Percentiles rank a stretch among this genome's conserved stretches.
Conservation (phyloP, 139 green algal genomes). For the Chlamydomonas asymmetrica region DNA sequence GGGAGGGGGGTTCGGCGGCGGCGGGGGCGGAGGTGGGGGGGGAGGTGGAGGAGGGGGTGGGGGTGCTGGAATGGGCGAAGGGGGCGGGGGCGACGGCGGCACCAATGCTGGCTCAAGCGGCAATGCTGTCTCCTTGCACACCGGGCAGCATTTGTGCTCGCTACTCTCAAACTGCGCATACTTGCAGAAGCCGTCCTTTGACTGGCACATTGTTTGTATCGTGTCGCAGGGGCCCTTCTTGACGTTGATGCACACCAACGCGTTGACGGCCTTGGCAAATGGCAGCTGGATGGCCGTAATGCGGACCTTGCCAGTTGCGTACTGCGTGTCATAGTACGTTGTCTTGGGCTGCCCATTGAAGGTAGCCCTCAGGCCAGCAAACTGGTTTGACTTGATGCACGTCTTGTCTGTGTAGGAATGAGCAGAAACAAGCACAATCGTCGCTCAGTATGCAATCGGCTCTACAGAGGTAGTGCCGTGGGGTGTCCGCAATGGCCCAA, state of each 20-base stretch:
- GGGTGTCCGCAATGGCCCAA: too few relatives aligned
- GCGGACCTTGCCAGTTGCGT: constrained; percentile 11
- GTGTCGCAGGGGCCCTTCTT: neutral
- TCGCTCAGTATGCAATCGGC: too few relatives aligned
- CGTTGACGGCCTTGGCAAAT: neutral
- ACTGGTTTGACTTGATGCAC: neutral
- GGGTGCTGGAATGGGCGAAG: constrained; percentile 4
- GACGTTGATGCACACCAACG: neutral
- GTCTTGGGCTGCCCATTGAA: constrained; percentile 7
- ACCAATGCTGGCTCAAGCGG: too few relatives aligned
- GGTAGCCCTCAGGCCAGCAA: neutral
- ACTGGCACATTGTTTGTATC: neutral
- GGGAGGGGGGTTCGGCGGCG: too few relatives aligned
- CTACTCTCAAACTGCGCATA: neutral
- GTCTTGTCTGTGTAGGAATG: too few relatives aligned
- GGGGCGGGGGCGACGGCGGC: neutral
- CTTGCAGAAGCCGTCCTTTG: neutral
- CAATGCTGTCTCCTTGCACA: too few relatives aligned
- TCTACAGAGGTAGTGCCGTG: too few relatives aligned
- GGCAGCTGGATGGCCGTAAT: constrained; percentile 1
- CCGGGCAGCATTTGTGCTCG: constrained; percentile 1
- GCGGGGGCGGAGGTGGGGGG: too few relatives aligned
- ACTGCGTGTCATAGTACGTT: constrained; percentile 9
- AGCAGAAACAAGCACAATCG: too few relatives aligned
- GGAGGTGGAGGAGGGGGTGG: too few relatives aligned